Evolutionary conservation across 352 stramenopile genomes (phyloP).

Genomic region (Pythium coloratum): DNA sequence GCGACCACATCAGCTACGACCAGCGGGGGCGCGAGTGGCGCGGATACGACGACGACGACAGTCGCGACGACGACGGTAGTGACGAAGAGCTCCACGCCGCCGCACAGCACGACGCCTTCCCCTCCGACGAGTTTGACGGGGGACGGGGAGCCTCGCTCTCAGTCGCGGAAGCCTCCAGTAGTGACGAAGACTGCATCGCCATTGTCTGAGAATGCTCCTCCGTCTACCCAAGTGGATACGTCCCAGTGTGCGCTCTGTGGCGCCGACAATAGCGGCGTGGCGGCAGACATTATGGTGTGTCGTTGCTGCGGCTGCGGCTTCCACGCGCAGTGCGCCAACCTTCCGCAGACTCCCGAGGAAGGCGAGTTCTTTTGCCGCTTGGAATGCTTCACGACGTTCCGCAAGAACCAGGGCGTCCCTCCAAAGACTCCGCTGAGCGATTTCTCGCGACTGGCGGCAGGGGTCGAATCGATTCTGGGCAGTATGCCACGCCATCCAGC

Average conservation of each 20-base stretch:
- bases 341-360: slow-evolving; percentile 61
- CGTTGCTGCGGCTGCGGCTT: slow-evolving; percentile 52
- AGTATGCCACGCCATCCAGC: slow-evolving; percentile 8
- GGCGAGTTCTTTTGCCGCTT: slow-evolving; percentile 69
- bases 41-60: slow-evolving; percentile 5
- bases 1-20: background rate
- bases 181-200: slow-evolving; percentile 10
- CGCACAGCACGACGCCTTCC: background rate
- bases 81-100: background rate
- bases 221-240: slow-evolving; percentile 11
- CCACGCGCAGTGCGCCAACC: slow-evolving; percentile 63
- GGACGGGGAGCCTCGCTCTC: background rate
- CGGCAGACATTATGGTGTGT: slow-evolving; percentile 49
- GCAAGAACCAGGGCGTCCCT: slow-evolving; percentile 30
- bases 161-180: background rate
- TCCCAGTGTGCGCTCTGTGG: slow-evolving; percentile 21
- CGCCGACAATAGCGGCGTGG: slow-evolving; percentile 1
- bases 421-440: slow-evolving; percentile 22
- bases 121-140: background rate
- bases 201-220: slow-evolving; percentile 7
- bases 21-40: background rate
- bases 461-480: slow-evolving; percentile 23
- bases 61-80: background rate
- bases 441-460: slow-evolving; percentile 20
- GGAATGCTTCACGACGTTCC: slow-evolving; percentile 57